Conservation (phyloP, 805 yeast species). For the Saturnispora silvae region DNA sequence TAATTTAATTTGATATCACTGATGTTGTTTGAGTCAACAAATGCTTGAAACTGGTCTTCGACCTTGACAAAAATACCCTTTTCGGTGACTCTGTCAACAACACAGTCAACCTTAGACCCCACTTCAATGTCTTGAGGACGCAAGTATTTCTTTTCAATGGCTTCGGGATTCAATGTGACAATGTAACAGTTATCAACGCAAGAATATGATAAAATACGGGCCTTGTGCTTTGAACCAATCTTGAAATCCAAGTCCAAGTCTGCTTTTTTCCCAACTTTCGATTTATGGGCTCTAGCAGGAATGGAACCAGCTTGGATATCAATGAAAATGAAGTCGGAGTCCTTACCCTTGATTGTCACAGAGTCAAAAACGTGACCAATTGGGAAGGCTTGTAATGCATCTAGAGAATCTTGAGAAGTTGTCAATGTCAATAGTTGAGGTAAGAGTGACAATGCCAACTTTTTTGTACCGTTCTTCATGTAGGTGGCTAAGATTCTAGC, state of each 20-base stretch:
- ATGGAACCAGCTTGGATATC: slow-evolving; percentile 42
- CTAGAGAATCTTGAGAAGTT: slow-evolving; percentile 14
- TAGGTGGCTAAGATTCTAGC: slow-evolving; percentile 63
- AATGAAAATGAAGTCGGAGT: slow-evolving; percentile 44
- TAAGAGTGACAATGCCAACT: slow-evolving; percentile 51
- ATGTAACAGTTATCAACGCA: slow-evolving; percentile 54
- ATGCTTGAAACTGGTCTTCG: slow-evolving; percentile 59
- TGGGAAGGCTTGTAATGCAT: slow-evolving; percentile 55
- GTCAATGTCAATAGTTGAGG: slow-evolving; percentile 31
- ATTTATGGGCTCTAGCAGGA: slow-evolving; percentile 68
- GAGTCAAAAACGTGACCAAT: slow-evolving; percentile 59
- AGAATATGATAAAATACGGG: slow-evolving; percentile 69
- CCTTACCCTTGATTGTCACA: slow-evolving; percentile 52
- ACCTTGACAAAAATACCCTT: slow-evolving; percentile 63
- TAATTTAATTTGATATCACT: slow-evolving; percentile 75
- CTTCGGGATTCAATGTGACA: slow-evolving; percentile 57
- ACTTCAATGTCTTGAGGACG: slow-evolving; percentile 62
- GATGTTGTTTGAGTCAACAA: slow-evolving; percentile 65
- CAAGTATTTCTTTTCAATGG: slow-evolving; percentile 55
- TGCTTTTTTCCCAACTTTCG: slow-evolving; percentile 48
- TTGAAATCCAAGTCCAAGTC: slow-evolving; percentile 39
- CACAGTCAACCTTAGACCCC: slow-evolving; percentile 55
- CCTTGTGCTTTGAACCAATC: slow-evolving; percentile 57
- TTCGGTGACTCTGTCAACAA: slow-evolving; percentile 44
- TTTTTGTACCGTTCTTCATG: slow-evolving; percentile 39